Evolutionary conservation across 2,329 filamentous ascomycete species (phyloP), one percentile per base, ranked within the genome.

Genomic region (Gnomoniopsis sp.): DNA sequence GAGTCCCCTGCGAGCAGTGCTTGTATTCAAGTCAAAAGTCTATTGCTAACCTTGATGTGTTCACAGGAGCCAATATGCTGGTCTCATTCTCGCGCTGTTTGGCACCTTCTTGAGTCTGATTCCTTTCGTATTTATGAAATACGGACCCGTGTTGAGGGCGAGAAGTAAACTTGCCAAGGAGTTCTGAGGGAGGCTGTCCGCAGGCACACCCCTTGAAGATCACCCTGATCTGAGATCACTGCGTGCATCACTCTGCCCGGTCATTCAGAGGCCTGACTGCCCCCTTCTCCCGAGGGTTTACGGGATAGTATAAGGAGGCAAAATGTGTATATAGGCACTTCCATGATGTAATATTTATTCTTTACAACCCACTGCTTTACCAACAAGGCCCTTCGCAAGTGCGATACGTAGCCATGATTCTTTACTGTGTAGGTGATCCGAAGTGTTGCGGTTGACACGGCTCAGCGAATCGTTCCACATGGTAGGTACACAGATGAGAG

Each of bases 1-100:
- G 38, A 19, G 14, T 48, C n/a, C 6, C 33, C 34, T 47, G 26
- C 2, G 6, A 15, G 12, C 43, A 17, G 14, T 26, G 23, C 41
- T 53, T n/a, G 23, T 30, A 7, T 11, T 47, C n/a, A 1, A 7
- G 8, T 38, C 7, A 17, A 23, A 34, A 14, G 17, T 6, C 19
- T 36, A 12, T 26, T 55, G 46, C 53, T 55, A 34, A 55, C 53
- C 10, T 3, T 6, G 6, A 22, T 38, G 3, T 15, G 14, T 22
- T 4, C 49, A 11, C 22, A 55, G 53, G 36, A 49, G 77, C 60
- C 78, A 81, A 65, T 82, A 77, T 55, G 79, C 79, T 1, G 79
- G 79, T 11, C 65, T 82, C 19, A 71, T 82, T 19, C 63, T 82
- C 55, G 74, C 78, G 0, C 61, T 81, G 10, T 69, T 81, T 17